Percentiles rank a stretch among this genome's conserved stretches.
Conservation (phyloP, 257 asterid genomes). For the Avicennia marina region DNA sequence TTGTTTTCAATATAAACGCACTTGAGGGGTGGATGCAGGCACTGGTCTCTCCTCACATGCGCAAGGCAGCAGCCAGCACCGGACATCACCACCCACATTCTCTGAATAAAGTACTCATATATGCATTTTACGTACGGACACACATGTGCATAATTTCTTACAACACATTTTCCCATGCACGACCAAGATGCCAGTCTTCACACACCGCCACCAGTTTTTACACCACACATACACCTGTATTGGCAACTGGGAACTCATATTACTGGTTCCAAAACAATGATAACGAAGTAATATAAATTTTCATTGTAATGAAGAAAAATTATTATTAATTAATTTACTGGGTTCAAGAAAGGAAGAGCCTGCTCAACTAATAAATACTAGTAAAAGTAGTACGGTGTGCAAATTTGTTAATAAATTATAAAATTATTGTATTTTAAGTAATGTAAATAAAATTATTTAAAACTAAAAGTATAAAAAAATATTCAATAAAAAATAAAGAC, state of each 20-base stretch:
- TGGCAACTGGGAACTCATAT: conserved; percentile 23
- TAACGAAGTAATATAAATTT: background rate
- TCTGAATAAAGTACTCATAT: conserved; percentile 37
- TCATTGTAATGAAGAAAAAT: too few species aligned
- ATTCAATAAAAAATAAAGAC: too few species aligned
- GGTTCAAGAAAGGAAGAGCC: conserved; percentile 40
- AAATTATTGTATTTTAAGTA: too few species aligned
- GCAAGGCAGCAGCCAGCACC: conserved; percentile 44
- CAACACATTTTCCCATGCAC: conserved; percentile 7
- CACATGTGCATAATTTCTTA: conserved; percentile 17
- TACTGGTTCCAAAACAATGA: background rate
- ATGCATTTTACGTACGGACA: conserved; percentile 26
- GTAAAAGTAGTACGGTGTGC: too few species aligned
- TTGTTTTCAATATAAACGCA: too few species aligned
- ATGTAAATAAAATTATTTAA: too few species aligned
- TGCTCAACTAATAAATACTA: too few species aligned
- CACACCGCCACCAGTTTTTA: too few species aligned
- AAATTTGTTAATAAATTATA: too few species aligned
- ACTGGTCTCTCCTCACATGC: conserved; percentile 60
- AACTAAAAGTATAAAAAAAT: too few species aligned
- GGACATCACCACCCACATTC: conserved; percentile 53
- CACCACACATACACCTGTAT: conserved; percentile 22
- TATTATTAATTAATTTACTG: too few species aligned
- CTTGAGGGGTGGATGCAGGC: conserved; percentile 39
- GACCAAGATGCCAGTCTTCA: conserved; percentile 5